These are phyloP conservation scores for Leccinum rimulosum DNA, from an alignment of 768 basidiomycete genomes.

Conservation along the genomic window DNA sequence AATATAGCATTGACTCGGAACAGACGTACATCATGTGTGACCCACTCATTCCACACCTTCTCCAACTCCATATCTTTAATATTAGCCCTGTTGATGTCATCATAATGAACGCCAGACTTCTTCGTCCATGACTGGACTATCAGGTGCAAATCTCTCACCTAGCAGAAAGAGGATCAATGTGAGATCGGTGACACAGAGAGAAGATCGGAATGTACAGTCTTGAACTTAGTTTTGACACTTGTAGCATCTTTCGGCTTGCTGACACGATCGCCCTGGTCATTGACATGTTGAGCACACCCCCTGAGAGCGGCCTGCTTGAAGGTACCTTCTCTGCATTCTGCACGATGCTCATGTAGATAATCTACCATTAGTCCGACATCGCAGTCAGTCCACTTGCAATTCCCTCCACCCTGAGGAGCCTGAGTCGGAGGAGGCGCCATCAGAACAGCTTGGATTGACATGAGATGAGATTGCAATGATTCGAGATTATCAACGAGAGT, in stretches of 20 bases:
- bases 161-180: background rate
- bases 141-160: background rate
- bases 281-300: background rate
- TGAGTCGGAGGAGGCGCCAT: no score
- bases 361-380: no score
- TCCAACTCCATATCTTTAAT: background rate
- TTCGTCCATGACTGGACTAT: background rate
- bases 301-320: background rate
- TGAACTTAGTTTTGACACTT: background rate
- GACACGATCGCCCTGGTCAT: background rate
- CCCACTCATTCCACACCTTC: background rate
- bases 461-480: no score
- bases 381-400: no score
- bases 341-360: no score
- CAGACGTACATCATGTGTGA: no score
- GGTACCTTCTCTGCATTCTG: background rate
- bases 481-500: no score
- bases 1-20: background rate
- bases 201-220: background rate
- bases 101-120: background rate
- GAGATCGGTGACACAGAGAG: background rate
- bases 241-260: background rate
- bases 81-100: background rate
- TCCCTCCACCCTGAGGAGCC: no score
- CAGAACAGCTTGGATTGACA: no score